A percentile compares a stretch with the other conserved stretches of the same genome.
Evolutionary conservation across 371 early-diverging fungal genomes (phyloP).

Genomic region (Syncephalastrum sp.): DNA sequence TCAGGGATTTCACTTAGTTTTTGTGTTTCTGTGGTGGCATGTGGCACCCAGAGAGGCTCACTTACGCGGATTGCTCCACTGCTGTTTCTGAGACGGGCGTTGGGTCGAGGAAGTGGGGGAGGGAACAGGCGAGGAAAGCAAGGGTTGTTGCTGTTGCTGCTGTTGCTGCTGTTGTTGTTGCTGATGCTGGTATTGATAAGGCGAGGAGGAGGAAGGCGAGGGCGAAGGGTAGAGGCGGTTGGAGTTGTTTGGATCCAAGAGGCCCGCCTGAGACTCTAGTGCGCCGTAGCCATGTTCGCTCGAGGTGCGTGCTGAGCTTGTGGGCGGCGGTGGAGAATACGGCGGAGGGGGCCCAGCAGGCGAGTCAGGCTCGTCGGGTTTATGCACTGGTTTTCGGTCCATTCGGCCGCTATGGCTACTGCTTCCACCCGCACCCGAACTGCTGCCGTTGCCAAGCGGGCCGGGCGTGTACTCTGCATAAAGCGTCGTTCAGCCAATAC

Average conservation of each 20-base stretch:
- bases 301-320: constrained; percentile 3
- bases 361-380: background rate
- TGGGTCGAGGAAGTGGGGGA: background rate
- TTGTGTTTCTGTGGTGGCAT: background rate
- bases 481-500: background rate
- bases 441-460: background rate
- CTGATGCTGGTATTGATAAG: background rate
- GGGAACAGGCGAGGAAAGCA: background rate
- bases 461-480: constrained; percentile 2
- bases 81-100: background rate
- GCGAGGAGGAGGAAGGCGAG: background rate
- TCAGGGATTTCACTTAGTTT: background rate
- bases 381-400: background rate
- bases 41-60: background rate
- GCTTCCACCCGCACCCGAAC: background rate
- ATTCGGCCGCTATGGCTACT: background rate
- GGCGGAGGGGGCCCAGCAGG: constrained; percentile 16
- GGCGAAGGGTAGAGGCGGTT: background rate
- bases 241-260: background rate
- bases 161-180: constrained; percentile 4
- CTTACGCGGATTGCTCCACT: constrained; percentile 17
- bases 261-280: background rate
- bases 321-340: constrained; percentile 11
- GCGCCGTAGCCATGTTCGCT: constrained; percentile 2
- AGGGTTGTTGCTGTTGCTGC: background rate